Evolutionary conservation across 495 filamentous ascomycete genomes (phyloP), one percentile per base, ranked within the genome.

Genomic region (Daldinia caldariorum): DNA sequence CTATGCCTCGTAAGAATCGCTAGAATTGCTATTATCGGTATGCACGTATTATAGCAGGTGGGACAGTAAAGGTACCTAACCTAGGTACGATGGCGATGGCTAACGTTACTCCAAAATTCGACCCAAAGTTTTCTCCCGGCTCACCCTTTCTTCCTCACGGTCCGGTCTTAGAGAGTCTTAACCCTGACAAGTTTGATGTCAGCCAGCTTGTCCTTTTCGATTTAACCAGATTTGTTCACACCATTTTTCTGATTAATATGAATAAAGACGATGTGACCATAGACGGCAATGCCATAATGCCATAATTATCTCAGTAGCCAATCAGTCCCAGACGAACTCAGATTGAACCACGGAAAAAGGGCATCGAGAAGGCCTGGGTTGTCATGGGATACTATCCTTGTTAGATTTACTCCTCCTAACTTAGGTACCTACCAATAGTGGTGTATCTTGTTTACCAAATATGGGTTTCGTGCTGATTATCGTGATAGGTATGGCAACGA

Each of bases 401-500:
- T 63, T 64, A 49, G 50, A 29, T 38, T 14, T 54, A 4, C 39
- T 67, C 49, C 70, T 67, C 62, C 37, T 35, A 26, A 26, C 26
- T n/a, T n/a, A n/a, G n/a, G n/a, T n/a, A n/a, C n/a, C n/a, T n/a
- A n/a, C n/a, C n/a, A n/a, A n/a, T n/a, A n/a, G n/a, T n/a, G n/a
- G n/a, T n/a, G n/a, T 37, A 63, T 69, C 35, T 51, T 61, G 35
- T 58, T 64, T 58, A 39, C 71, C 68, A 50, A 55, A 55, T 61
- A 18, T 26, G 63, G 69, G 18, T 43, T 68, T 43, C 34, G 22
- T 50, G 39, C 64, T 63, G 69, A 62, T 70, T 61, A 71, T 71
- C 68, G 68, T 74, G 71, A 76, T 76, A 74, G 71, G 74, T 49
- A 34, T 6, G 14, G 47, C 57, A 73, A 43, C 47, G 74, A 63